Base-by-base conservation (phyloP, 2,329 filamentous ascomycete genomes). In the Arthrobotrys entomopaga region DNA sequence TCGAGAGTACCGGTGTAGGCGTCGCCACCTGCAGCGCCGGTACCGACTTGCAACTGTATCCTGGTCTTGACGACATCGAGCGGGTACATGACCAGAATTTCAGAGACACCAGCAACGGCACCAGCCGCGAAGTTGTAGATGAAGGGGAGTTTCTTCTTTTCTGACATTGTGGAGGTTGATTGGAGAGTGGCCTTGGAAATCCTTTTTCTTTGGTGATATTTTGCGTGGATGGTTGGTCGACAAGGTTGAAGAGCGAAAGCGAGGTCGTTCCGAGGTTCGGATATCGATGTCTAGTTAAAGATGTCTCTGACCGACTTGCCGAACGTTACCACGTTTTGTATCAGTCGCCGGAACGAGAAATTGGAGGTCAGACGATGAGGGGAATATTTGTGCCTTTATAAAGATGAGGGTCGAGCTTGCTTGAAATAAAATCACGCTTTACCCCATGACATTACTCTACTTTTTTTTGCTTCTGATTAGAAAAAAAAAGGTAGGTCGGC, bases 51-150 rank as follows among this genome's bases (percentile, higher is more conserved):
- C 67, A 97, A 86, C 83, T 97, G 93, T 82, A 96, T 91, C 90
- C 94, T 87, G 77, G 95, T 98, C 87, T 98, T 98, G 83, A 98
- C 92, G 71, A 99, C 95, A 82, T 99, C 95, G 82, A 99, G 86
- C 78, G 95, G 95, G 85, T 99, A 99, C 95, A 93, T 97, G 81
- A 65, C 65, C 56, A 75, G 50, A 43, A 72, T 67, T 61, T 99
- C 95, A 79, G 94, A 98, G 78, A 99, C 93, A 86, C 95, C 95
- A 81, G 95, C 95, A 81, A 99, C 91, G 81, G 95, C 95, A 85
- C 93, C 93, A 81, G 94, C 93, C 82, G 89, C 91, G 86, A 98
- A 97, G 85, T 97, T 93, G 88, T 97, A 97, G 79, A 88, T 83
- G 84, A 97, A 97, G 72, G 92, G 92, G 79, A 97, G 88, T 71